Evolutionary conservation across 1,284 basidiomycete genomes (phyloP).

Genomic region (Boletus sp.): DNA sequence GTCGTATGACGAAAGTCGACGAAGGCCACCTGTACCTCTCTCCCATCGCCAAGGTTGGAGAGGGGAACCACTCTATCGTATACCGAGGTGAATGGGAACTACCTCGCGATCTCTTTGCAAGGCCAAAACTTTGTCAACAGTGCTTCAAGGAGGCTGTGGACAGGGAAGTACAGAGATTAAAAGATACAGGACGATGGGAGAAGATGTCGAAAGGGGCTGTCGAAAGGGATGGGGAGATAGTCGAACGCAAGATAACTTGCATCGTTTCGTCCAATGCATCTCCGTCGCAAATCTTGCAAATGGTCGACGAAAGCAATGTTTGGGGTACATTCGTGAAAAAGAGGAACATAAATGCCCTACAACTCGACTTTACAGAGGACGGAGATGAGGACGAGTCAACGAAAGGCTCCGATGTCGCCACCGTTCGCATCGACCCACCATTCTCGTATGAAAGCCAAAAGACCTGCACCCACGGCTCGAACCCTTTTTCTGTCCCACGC

Average conservation of each 20-base stretch:
- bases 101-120: no score
- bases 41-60: no score
- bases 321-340: neutral
- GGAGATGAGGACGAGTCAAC: no score
- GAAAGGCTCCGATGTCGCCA: no score
- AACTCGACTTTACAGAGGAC: neutral
- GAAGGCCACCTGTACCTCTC: no score
- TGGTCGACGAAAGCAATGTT: slow-evolving; percentile 4
- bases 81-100: no score
- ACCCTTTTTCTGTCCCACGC: no score
- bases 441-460: no score
- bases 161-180: slow-evolving; percentile 21
- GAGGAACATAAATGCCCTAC: rapidly evolving
- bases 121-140: slow-evolving; percentile 8
- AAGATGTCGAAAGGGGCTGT: slow-evolving; percentile 10
- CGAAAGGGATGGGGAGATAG: slow-evolving; percentile 10
- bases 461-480: slow-evolving; percentile 9
- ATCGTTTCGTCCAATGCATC: neutral
- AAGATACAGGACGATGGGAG: slow-evolving; percentile 26
- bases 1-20: no score
- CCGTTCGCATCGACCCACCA: no score
- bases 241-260: no score
- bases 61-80: no score
- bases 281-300: neutral
- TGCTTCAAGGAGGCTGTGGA: slow-evolving; percentile 28